Evolutionary conservation across 805 yeast species (phyloP).

Genomic region (Candida endomychidarum): DNA sequence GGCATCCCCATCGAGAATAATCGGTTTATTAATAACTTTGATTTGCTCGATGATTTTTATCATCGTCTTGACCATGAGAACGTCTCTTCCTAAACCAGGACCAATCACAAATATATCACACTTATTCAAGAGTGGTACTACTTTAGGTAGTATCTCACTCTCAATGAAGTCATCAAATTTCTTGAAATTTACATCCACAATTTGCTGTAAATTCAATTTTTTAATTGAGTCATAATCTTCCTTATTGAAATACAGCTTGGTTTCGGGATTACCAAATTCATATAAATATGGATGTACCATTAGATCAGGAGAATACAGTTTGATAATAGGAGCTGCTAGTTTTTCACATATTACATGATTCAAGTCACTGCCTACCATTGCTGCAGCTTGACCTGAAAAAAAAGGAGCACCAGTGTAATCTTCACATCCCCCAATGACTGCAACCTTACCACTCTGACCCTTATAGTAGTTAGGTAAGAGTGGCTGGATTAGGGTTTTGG

Average conservation of each 20-base stretch:
- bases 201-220: slow-evolving; percentile 21
- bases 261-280: slow-evolving; percentile 42
- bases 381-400: slow-evolving; percentile 83
- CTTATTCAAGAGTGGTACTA: slow-evolving; percentile 55
- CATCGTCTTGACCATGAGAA: slow-evolving; percentile 59
- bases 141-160: slow-evolving; percentile 53
- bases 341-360: slow-evolving; percentile 86
- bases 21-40: slow-evolving; percentile 57
- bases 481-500: slow-evolving; percentile 71
- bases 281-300: slow-evolving; percentile 93
- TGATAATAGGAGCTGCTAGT: slow-evolving; percentile 76
- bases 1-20: slow-evolving; percentile 91
- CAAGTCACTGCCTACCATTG: slow-evolving; percentile 83
- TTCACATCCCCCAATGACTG: slow-evolving; percentile 90
- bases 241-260: slow-evolving; percentile 17
- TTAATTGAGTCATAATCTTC: slow-evolving; percentile 20
- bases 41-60: slow-evolving; percentile 58
- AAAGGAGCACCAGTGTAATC: slow-evolving; percentile 98
- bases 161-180: slow-evolving; percentile 34
- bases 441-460: slow-evolving; percentile 88
- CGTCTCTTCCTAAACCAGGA: slow-evolving; percentile 91
- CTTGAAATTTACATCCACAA: slow-evolving; percentile 21
- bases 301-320: slow-evolving; percentile 84
- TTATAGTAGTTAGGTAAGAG: slow-evolving; percentile 69
- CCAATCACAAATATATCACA: slow-evolving; percentile 86